phyloP scores from a whole-genome alignment of 768 basidiomycete genomes.

The Agrocybe chaxingu region DNA sequence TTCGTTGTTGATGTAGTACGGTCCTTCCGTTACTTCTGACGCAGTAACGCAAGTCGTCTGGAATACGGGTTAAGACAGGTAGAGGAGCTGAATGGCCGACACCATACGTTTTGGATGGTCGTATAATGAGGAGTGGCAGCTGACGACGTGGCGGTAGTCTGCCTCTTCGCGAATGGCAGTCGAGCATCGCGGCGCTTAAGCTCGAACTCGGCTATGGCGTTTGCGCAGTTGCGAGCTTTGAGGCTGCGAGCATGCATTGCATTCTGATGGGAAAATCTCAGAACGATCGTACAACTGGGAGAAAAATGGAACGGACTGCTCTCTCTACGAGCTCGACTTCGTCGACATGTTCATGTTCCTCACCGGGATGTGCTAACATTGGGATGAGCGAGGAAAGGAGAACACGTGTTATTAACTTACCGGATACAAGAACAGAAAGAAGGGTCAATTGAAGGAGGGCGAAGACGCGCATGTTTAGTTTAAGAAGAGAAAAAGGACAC shows the following conservation, averaged over 20 bases:
- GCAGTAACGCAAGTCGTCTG: background rate
- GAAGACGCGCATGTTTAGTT: too few relatives aligned
- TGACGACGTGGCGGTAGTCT: background rate
- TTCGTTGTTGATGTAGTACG: constrained; percentile 26
- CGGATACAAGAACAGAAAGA: too few relatives aligned
- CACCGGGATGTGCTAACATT: too few relatives aligned
- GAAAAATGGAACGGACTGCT: too few relatives aligned
- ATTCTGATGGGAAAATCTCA: background rate
- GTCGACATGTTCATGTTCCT: too few relatives aligned
- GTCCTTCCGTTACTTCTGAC: background rate
- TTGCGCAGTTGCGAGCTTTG: background rate
- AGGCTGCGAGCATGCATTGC: background rate
- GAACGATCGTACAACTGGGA: too few relatives aligned
- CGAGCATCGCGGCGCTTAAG: background rate
- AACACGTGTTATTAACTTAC: too few relatives aligned
- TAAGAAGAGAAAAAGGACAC: too few relatives aligned
- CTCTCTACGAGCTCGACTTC: too few relatives aligned
- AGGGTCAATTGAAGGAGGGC: too few relatives aligned
- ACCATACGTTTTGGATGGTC: background rate
- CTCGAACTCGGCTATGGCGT: constrained; percentile 4
- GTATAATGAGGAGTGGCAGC: constrained; percentile 3
- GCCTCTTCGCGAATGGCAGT: background rate
- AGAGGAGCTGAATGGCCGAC: background rate
- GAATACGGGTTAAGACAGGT: background rate
- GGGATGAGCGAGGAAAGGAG: too few relatives aligned